Conservation (phyloP, 73 alveolate genomes). For the Tetrahymena elliotti region DNA sequence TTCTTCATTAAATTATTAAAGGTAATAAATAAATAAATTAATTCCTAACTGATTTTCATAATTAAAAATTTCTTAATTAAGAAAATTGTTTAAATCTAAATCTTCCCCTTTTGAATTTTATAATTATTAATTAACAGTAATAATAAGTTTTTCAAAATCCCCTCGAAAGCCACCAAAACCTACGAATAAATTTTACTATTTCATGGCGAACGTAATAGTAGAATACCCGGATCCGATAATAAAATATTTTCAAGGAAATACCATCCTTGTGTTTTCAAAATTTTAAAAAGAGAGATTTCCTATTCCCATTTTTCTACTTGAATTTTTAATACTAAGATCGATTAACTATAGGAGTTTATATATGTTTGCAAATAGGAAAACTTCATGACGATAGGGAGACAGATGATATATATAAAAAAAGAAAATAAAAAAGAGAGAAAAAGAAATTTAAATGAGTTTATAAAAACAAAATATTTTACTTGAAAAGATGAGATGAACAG, state of each 20-base stretch:
- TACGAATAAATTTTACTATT: background rate
- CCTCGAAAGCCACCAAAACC: background rate
- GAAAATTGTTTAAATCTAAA: background rate
- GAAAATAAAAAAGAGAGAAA: background rate
- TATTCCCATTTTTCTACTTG: background rate
- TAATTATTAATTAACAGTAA: background rate
- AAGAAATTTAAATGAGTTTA: background rate
- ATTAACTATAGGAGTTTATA: background rate
- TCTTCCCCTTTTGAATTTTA: background rate
- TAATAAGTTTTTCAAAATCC: background rate
- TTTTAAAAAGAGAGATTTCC: background rate
- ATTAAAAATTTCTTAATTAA: background rate
- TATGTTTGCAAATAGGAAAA: background rate
- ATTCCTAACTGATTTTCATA: background rate
- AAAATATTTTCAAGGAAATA: background rate
- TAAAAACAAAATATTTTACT: background rate
- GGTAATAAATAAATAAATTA: background rate
- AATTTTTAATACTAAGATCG: background rate
- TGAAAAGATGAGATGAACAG: background rate
- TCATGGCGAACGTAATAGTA: slow-evolving; percentile 1
- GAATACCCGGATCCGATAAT: background rate
- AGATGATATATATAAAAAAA: background rate
- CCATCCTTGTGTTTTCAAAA: background rate
- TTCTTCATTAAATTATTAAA: background rate
- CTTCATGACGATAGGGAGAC: background rate